A percentile compares a stretch with the other conserved stretches of the same genome.
These are phyloP conservation scores for Boletus pseudopeckii DNA, from an alignment of 768 basidiomycete species.

Conservation along the genomic window DNA sequence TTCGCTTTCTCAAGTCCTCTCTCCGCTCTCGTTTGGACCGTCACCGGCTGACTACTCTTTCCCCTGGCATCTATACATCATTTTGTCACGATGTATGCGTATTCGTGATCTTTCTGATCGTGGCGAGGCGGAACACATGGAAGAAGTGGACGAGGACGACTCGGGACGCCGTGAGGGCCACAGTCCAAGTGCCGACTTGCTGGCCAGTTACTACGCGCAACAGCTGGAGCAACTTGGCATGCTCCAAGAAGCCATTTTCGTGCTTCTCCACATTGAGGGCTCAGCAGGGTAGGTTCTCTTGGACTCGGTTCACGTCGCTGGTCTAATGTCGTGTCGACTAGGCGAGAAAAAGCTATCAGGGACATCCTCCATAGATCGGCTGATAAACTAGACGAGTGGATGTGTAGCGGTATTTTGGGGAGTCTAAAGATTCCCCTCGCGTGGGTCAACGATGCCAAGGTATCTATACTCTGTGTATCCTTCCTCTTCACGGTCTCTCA, in stretches of 20 bases:
- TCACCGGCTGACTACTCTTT: constrained; percentile 79
- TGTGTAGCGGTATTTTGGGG: constrained; percentile 64
- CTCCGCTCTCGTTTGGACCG: constrained; percentile 70
- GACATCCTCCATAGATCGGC: constrained; percentile 74
- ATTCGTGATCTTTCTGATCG: constrained; percentile 89
- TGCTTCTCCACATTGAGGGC: constrained; percentile 84
- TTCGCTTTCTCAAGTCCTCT: constrained; percentile 65
- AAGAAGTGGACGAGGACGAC: constrained; percentile 38
- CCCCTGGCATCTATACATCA: constrained; percentile 89
- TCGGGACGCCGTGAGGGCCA: constrained; percentile 64
- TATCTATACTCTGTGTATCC: constrained; percentile 24
- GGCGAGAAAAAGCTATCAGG: constrained; percentile 79
- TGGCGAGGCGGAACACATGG: constrained; percentile 40
- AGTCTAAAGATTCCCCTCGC: constrained; percentile 75
- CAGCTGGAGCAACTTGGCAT: constrained; percentile 80
- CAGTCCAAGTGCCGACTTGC: constrained; percentile 76
- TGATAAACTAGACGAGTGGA: constrained; percentile 66
- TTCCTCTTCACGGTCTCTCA: not conserved
- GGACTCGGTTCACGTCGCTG: not conserved
- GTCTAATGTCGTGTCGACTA: constrained; percentile 33
- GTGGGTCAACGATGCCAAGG: constrained; percentile 93
- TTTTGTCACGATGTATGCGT: constrained; percentile 79
- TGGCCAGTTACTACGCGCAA: constrained; percentile 81
- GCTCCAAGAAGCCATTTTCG: constrained; percentile 85
- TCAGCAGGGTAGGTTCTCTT: constrained; percentile 59